phyloP scores from a whole-genome alignment of 2,329 filamentous ascomycete genomes.

The Graphilbum ipis-grandicollis region DNA sequence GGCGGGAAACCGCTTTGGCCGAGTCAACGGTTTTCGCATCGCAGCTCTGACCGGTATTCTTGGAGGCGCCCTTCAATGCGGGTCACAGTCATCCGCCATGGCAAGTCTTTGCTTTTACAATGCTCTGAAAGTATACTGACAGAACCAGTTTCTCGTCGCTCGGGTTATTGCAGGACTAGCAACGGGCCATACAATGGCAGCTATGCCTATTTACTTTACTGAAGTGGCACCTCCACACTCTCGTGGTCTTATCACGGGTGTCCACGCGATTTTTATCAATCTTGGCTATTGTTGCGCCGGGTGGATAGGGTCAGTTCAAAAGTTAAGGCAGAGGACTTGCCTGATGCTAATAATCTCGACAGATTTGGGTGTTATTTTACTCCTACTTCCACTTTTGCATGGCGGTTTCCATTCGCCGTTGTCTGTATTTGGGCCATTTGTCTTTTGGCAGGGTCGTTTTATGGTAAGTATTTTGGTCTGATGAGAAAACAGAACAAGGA shows the following conservation, averaged over 20 bases:
- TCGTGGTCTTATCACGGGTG: constrained; percentile 2
- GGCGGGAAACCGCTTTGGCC: not conserved
- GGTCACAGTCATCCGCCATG: not conserved
- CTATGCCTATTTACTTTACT: constrained; percentile 1
- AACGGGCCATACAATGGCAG: not conserved
- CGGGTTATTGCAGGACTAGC: not conserved
- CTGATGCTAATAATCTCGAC: not conserved
- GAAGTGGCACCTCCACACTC: constrained; percentile 2
- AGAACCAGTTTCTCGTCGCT: not conserved
- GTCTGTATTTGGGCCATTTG: not conserved
- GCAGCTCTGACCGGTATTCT: not conserved
- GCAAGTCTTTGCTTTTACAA: no score
- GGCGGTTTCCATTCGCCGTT: constrained; percentile 2
- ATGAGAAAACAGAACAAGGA: no score
- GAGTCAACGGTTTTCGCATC: constrained; percentile 1
- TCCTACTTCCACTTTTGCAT: constrained; percentile 1
- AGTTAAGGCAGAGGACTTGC: not conserved
- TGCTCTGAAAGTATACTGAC: no score
- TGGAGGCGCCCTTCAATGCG: constrained; percentile 1
- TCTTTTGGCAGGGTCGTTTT: constrained; percentile 1
- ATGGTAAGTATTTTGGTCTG: not conserved
- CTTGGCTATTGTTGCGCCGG: constrained; percentile 1
- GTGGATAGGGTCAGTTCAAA: constrained; percentile 3
- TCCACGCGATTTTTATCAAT: constrained; percentile 4
- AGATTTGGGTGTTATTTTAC: constrained; percentile 2